phyloP scores from a whole-genome alignment of 2,329 filamentous ascomycete species.

The Parafenestella ontariensis region DNA sequence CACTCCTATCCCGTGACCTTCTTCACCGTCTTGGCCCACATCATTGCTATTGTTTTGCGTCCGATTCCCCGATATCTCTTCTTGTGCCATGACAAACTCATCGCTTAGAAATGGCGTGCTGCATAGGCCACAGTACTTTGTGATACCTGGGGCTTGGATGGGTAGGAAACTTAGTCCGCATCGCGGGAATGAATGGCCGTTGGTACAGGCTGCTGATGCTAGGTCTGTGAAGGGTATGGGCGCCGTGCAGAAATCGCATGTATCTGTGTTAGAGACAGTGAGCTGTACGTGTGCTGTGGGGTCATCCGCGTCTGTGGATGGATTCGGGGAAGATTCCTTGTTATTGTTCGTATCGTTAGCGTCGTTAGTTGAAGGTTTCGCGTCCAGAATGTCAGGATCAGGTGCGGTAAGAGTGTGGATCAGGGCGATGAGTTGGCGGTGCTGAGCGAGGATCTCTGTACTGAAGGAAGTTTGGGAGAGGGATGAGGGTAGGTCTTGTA shows the following conservation, averaged over 20 bases:
- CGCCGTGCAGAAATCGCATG: conserved; percentile 61
- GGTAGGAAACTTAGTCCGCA: conserved; percentile 63
- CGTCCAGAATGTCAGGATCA: neutral
- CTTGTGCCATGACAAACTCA: conserved; percentile 43
- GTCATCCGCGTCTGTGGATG: neutral
- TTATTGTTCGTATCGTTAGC: neutral
- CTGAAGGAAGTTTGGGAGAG: conserved; percentile 31
- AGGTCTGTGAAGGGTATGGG: conserved; percentile 58
- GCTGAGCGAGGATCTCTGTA: conserved; percentile 25
- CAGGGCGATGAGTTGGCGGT: conserved; percentile 26
- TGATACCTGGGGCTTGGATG: conserved; percentile 61
- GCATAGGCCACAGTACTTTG: conserved; percentile 63
- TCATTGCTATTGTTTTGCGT: neutral
- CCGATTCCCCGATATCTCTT: conserved; percentile 1
- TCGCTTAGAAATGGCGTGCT: conserved; percentile 57
- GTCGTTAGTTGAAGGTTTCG: neutral
- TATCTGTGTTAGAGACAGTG: conserved; percentile 43
- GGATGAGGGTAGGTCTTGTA: conserved; percentile 22
- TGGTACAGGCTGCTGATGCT: conserved; percentile 55
- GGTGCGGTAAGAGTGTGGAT: conserved; percentile 21
- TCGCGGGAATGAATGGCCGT: conserved; percentile 62
- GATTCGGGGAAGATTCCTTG: neutral
- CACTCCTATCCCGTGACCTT: neutral
- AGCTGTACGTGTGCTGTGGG: neutral
- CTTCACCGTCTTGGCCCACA: neutral